Evolutionary conservation across 805 yeast species (phyloP).

Genomic region (Schwanniomyces vanrijiae): DNA sequence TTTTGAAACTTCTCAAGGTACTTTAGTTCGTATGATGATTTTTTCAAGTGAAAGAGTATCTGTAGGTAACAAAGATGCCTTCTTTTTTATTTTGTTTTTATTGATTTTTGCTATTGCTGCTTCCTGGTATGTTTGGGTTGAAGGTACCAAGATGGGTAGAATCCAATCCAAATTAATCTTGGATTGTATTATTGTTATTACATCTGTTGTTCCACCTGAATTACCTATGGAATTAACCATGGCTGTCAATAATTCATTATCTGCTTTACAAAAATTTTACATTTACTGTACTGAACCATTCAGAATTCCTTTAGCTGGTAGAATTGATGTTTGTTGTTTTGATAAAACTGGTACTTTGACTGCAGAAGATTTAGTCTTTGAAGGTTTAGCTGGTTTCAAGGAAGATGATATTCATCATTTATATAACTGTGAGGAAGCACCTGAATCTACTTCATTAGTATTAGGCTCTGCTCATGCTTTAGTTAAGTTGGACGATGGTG

Average conservation of each 20-base stretch:
- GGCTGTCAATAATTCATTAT: constrained; percentile 93
- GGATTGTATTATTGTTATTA: constrained; percentile 93
- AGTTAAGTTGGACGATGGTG: constrained; percentile 93
- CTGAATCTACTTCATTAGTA: constrained; percentile 64
- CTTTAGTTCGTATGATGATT: constrained; percentile 95
- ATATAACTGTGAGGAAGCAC: constrained; percentile 59
- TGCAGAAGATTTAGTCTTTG: constrained; percentile 93
- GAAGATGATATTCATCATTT: constrained; percentile 54
- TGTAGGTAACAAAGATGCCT: constrained; percentile 92
- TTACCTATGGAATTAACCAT: constrained; percentile 98
- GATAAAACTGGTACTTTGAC: constrained; percentile 98
- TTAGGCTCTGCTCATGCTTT: constrained; percentile 96
- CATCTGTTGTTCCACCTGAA: constrained; percentile 98
- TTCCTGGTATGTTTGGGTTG: constrained; percentile 97
- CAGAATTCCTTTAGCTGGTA: constrained; percentile 96
- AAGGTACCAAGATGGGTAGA: constrained; percentile 95
- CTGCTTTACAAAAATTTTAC: constrained; percentile 82
- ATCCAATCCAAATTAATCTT: constrained; percentile 88
- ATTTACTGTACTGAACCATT: constrained; percentile 98
- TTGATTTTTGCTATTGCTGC: constrained; percentile 92
- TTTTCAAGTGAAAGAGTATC: constrained; percentile 95
- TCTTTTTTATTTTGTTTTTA: constrained; percentile 86
- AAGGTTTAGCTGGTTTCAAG: constrained; percentile 88
- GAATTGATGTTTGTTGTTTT: constrained; percentile 97
- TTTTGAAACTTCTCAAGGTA: constrained; percentile 98